Evolutionary conservation across 202 grass and related monocot species (phyloP).

Genomic region (Bolboschoenoplectus hybrid): DNA sequence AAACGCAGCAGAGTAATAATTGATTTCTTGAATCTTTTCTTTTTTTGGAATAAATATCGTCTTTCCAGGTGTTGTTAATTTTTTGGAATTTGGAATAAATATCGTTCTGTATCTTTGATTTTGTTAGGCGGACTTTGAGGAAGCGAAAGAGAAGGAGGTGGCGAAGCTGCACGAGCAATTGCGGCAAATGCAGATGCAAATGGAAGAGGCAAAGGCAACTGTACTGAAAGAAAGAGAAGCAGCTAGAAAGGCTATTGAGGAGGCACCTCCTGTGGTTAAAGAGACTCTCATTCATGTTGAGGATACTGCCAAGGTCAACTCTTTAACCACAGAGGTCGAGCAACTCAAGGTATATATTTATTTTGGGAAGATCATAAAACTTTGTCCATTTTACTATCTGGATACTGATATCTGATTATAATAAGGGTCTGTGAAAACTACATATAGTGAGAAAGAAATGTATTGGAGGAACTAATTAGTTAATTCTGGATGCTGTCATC

Average conservation of each 20-base stretch:
- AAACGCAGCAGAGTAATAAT: conserved; percentile 86
- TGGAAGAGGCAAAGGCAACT: conserved; percentile 75
- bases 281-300: conserved; percentile 85
- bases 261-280: conserved; percentile 93
- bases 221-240: conserved; percentile 86
- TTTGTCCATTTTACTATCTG: conserved; percentile 15
- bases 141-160: conserved; percentile 91
- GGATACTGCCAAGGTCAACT: conserved; percentile 86
- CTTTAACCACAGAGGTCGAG: conserved; percentile 68
- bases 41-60: background rate
- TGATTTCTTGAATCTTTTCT: conserved; percentile 11
- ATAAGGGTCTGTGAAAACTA: conserved; percentile 8
- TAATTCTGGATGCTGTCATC: background rate
- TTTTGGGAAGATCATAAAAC: background rate
- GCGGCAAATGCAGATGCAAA: conserved; percentile 71
- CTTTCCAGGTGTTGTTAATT: conserved; percentile 25
- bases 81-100: conserved; percentile 41
- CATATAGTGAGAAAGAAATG: background rate
- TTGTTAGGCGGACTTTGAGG: conserved; percentile 87
- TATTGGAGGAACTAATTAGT: background rate
- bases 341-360: conserved; percentile 63
- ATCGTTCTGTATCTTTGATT: conserved; percentile 21
- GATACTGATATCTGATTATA: conserved; percentile 9
- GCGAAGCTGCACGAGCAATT: conserved; percentile 76
- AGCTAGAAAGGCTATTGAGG: conserved; percentile 95